A percentile compares a stretch with the other conserved stretches of the same genome.
Evolutionary conservation across 2,329 filamentous ascomycete genomes (phyloP).

Genomic region (Xylariaceae sp.): DNA sequence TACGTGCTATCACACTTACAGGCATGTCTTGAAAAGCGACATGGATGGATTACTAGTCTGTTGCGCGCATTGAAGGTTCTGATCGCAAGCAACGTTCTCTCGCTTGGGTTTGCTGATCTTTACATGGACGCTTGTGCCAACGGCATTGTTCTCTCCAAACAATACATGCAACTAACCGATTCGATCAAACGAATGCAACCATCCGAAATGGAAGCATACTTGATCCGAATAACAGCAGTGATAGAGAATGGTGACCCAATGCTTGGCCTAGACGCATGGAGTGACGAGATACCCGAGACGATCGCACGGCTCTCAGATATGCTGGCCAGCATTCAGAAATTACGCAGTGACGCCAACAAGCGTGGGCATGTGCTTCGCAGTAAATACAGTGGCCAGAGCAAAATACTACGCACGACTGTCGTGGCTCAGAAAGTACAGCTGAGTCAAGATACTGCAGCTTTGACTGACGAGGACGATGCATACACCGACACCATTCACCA

Average conservation of each 20-base stretch:
- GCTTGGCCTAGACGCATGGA: conserved; percentile 35
- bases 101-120: conserved; percentile 47
- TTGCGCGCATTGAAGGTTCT: conserved; percentile 50
- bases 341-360: conserved; percentile 46
- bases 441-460: conserved; percentile 68
- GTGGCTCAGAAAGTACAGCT: conserved; percentile 80
- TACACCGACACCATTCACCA: conserved; percentile 66
- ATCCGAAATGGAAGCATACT: conserved; percentile 42
- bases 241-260: conserved; percentile 38
- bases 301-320: conserved; percentile 39
- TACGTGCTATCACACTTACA: conserved; percentile 43
- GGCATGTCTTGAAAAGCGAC: conserved; percentile 37
- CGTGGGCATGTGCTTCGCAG: conserved; percentile 60
- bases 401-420: conserved; percentile 71
- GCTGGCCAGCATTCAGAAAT: conserved; percentile 43
- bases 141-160: conserved; percentile 49
- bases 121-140: conserved; percentile 61
- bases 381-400: conserved; percentile 70
- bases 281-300: conserved; percentile 33
- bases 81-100: conserved; percentile 31
- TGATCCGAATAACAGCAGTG: conserved; percentile 41
- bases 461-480: conserved; percentile 68
- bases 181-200: conserved; percentile 60
- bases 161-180: conserved; percentile 53
- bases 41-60: conserved; percentile 40